Evolutionary conservation across 768 basidiomycete species (phyloP).

Genomic region (Mycena vulgaris): DNA sequence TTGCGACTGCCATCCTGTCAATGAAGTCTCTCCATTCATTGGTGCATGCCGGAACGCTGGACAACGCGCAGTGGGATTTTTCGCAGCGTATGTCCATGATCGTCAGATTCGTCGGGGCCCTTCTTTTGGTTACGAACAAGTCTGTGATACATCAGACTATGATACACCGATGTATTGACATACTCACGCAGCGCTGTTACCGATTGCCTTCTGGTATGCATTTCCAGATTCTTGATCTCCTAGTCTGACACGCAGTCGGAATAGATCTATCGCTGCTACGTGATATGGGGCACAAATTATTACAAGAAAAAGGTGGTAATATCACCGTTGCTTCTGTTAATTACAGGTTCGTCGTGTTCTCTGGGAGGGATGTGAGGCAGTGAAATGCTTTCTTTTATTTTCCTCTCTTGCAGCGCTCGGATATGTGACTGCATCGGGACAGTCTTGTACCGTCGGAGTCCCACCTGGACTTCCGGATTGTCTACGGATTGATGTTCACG

Average conservation of each 20-base stretch:
- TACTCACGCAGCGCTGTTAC: background rate
- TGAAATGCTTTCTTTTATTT: no score
- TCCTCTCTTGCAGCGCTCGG: background rate
- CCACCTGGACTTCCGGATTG: slow-evolving; percentile 7
- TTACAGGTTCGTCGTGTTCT: background rate
- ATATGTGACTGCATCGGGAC: background rate
- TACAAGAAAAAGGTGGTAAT: slow-evolving; percentile 2
- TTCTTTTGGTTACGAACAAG: no score
- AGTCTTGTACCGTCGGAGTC: background rate
- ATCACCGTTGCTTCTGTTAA: background rate
- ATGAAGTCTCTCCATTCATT: no score
- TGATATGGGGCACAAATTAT: background rate
- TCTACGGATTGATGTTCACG: background rate
- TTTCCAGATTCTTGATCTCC: no score
- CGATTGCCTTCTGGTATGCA: background rate
- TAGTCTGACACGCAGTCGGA: background rate
- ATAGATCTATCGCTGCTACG: slow-evolving; percentile 12
- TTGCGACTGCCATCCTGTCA: no score
- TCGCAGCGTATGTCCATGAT: no score
- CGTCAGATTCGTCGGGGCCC: no score
- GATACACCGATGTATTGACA: background rate
- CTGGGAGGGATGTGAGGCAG: background rate
- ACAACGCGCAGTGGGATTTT: no score
- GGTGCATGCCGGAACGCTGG: no score
- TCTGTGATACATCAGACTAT: no score